Evolutionary conservation across 441 rosid genomes (phyloP).

Genomic region (Pelargonium myrrhifolium): DNA sequence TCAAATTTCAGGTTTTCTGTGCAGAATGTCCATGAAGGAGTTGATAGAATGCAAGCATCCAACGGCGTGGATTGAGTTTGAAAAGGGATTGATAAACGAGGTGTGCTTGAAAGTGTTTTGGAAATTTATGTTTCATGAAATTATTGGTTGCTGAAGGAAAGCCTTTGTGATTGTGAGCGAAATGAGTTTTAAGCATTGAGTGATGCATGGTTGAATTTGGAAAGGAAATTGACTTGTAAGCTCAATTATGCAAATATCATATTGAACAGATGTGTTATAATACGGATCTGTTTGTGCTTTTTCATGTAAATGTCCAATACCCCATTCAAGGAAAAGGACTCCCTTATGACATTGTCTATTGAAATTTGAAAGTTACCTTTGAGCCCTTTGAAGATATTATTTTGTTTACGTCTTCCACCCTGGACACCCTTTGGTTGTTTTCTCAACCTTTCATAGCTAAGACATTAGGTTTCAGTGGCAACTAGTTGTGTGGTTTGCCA

Average conservation of each 20-base stretch:
- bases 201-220: background rate
- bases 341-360: background rate
- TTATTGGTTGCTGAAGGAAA: background rate
- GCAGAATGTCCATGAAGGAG: constrained; percentile 72
- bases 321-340: background rate
- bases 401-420: background rate
- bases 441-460: background rate
- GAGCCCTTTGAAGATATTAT: background rate
- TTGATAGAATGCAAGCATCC: constrained; percentile 73
- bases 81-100: constrained; percentile 79
- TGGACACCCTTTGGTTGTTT: background rate
- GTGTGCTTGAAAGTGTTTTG: constrained; percentile 23
- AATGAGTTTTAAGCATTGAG: background rate
- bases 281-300: background rate
- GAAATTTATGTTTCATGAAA: background rate
- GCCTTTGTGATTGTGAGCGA: background rate
- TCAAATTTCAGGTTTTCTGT: constrained; percentile 19
- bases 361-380: background rate
- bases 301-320: background rate
- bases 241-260: background rate
- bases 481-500: background rate
- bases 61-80: constrained; percentile 80
- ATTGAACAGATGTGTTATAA: background rate
- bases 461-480: background rate
- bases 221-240: background rate